Conservation (phyloP, 179 eudicot genomes). For the Gypsophila paniculata region DNA sequence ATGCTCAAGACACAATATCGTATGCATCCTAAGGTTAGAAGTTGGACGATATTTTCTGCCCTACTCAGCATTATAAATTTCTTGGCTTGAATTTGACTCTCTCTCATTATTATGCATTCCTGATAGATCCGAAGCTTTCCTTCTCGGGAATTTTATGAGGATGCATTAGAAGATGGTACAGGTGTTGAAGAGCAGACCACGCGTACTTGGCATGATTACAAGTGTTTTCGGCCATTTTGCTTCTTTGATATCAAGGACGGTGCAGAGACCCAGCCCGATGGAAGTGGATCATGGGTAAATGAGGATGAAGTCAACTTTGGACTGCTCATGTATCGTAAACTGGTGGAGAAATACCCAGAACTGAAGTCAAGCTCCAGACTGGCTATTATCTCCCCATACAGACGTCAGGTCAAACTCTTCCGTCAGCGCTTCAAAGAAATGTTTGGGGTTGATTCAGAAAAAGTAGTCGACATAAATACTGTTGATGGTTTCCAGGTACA, state of each 20-base stretch:
- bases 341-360: slow-evolving; percentile 69
- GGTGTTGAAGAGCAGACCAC: slow-evolving; percentile 62
- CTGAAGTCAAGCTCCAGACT: slow-evolving; percentile 72
- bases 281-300: slow-evolving; percentile 71
- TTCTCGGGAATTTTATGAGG: slow-evolving; percentile 72
- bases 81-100: background rate
- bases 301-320: slow-evolving; percentile 87
- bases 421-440: slow-evolving; percentile 52
- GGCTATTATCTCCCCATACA: slow-evolving; percentile 86
- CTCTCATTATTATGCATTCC: slow-evolving; percentile 5
- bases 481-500: slow-evolving; percentile 94
- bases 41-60: background rate
- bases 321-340: slow-evolving; percentile 63
- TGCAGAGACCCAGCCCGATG: slow-evolving; percentile 56
- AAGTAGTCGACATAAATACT: slow-evolving; percentile 81
- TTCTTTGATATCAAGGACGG: slow-evolving; percentile 90
- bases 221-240: slow-evolving; percentile 95
- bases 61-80: background rate
- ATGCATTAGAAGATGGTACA: slow-evolving; percentile 73
- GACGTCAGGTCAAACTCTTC: slow-evolving; percentile 73
- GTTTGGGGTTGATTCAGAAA: slow-evolving; percentile 71
- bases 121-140: slow-evolving; percentile 83
- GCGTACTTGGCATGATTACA: slow-evolving; percentile 73
- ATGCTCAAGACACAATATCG: slow-evolving; percentile 98
- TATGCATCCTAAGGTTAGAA: slow-evolving; percentile 90